Evolutionary conservation across 176 grass and related monocot genomes (phyloP).

Genomic region (barley (Hordeum vulgare)): DNA sequence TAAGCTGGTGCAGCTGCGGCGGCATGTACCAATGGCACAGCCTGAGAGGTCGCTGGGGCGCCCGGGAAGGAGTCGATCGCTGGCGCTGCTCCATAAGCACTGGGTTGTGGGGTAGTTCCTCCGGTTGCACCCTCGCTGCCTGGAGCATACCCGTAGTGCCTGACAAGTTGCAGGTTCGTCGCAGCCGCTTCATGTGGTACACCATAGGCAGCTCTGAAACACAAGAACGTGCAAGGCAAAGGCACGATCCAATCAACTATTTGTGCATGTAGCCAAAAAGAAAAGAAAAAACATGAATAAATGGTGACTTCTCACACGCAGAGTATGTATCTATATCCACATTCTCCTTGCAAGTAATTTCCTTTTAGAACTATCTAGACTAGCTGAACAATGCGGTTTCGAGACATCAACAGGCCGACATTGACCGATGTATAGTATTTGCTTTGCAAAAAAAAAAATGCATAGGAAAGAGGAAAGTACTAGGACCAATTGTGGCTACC

Average conservation of each 20-base stretch:
- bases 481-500: not conserved
- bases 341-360: not conserved
- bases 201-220: constrained; percentile 22
- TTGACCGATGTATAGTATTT: not conserved
- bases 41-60: not conserved
- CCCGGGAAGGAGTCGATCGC: not conserved
- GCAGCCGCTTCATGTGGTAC: not conserved
- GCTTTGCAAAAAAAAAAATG: constrained; percentile 2
- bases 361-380: not conserved
- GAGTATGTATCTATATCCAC: not conserved
- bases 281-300: not conserved
- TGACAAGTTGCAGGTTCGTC: constrained; percentile 12
- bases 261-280: constrained; percentile 5
- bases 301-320: not conserved
- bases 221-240: not conserved
- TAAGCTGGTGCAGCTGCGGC: not conserved
- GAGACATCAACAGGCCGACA: not conserved
- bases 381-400: not conserved
- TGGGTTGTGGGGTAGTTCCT: not conserved
- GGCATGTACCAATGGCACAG: not conserved
- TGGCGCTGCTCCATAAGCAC: not conserved
- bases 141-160: constrained; percentile 4
- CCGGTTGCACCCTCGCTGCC: not conserved
- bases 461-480: not conserved
- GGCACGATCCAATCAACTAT: not conserved